Evolutionary conservation across 257 asterid genomes (phyloP).

Genomic region (Solanum gandarillasii): DNA sequence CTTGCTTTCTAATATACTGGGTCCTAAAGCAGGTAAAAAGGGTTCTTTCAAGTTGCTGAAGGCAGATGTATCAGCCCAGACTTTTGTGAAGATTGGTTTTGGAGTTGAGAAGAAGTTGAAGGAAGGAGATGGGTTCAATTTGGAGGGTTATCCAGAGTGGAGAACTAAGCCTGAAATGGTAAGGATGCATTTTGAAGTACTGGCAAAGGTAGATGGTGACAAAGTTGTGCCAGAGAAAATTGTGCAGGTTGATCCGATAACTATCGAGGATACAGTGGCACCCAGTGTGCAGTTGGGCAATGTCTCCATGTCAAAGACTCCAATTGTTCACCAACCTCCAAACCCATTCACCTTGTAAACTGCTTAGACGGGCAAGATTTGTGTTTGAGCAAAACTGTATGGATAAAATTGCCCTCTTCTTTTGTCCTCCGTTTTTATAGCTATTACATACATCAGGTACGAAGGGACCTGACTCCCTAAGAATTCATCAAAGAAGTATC

Average conservation of each 20-base stretch:
- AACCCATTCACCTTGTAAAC: conserved; percentile 53
- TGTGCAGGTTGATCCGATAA: conserved; percentile 60
- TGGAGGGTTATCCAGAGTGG: conserved; percentile 67
- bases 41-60: conserved; percentile 79
- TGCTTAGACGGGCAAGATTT: not conserved
- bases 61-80: conserved; percentile 86
- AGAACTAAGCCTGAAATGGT: conserved; percentile 57
- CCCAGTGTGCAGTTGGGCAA: conserved; percentile 45
- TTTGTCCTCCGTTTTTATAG: not conserved
- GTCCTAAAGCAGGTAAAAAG: conserved; percentile 46
- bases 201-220: conserved; percentile 87
- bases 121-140: conserved; percentile 31
- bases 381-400: conserved; percentile 14
- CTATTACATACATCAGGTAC: not conserved
- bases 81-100: conserved; percentile 77
- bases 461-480: not conserved
- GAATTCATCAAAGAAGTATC: not conserved
- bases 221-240: conserved; percentile 82
- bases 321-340: conserved; percentile 49
- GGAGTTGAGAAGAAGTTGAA: conserved; percentile 60
- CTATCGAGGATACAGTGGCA: conserved; percentile 47
- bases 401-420: not conserved
- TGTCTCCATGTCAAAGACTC: conserved; percentile 44
- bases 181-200: conserved; percentile 87
- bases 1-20: conserved; percentile 66